phyloP scores from a whole-genome alignment of 2,329 filamentous ascomycete genomes.

The Plenodomus lindquistii region DNA sequence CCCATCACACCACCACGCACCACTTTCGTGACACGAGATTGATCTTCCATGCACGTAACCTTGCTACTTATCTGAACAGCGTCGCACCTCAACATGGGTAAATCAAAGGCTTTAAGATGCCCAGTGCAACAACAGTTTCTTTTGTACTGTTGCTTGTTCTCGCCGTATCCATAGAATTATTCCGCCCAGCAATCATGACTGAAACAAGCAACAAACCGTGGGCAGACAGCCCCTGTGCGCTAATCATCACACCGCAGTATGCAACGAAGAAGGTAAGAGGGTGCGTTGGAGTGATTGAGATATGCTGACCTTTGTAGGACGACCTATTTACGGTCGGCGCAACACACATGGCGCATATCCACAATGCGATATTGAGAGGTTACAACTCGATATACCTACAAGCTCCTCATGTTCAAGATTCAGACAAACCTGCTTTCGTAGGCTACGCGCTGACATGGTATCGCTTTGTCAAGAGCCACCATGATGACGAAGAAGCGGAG shows the following conservation, averaged over 20 bases:
- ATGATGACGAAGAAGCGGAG: conserved; percentile 43
- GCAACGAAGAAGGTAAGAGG: conserved; percentile 31
- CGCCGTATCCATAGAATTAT: conserved; percentile 7
- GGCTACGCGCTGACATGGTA: conserved; percentile 43
- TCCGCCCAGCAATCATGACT: conserved; percentile 7
- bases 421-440: conserved; percentile 41
- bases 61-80: background rate
- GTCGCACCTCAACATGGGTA: background rate
- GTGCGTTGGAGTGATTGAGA: background rate
- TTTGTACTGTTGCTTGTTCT: conserved; percentile 7
- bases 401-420: conserved; percentile 34
- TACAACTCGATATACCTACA: conserved; percentile 49
- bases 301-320: conserved; percentile 14
- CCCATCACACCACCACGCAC: conserved; percentile 17
- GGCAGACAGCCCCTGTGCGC: conserved; percentile 35
- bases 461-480: conserved; percentile 40
- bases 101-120: conserved; percentile 5
- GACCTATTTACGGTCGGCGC: conserved; percentile 42
- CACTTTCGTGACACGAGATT: conserved; percentile 12
- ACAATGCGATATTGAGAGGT: conserved; percentile 47
- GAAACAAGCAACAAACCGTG: conserved; percentile 21
- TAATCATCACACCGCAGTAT: conserved; percentile 36
- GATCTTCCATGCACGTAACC: background rate
- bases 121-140: conserved; percentile 7
- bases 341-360: conserved; percentile 45